Percentiles rank a stretch among this genome's conserved stretches.
These are phyloP conservation scores for Pulicaria dysenterica DNA, from an alignment of 129 eudicot genomes.

Conservation along the genomic window DNA sequence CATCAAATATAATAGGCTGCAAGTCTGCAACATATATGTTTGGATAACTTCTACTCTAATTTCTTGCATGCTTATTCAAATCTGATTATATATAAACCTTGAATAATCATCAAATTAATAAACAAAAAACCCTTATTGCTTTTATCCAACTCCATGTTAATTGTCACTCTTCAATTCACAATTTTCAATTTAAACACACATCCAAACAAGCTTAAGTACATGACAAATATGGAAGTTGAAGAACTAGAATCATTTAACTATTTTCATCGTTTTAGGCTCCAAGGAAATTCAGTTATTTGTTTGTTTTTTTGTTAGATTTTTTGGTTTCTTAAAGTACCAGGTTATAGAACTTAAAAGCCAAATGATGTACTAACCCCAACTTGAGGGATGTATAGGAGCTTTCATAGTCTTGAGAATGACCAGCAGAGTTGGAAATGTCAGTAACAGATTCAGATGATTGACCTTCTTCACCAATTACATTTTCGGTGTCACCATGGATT, in stretches of 20 bases:
- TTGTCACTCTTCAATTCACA: neutral
- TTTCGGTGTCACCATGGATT: slow-evolving; percentile 41
- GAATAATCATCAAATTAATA: neutral
- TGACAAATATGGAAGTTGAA: neutral
- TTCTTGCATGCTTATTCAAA: neutral
- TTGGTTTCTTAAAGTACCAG: neutral
- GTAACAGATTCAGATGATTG: slow-evolving; percentile 69
- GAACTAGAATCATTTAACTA: neutral
- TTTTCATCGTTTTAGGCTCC: neutral
- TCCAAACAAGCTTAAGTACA: neutral
- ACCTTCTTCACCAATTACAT: slow-evolving; percentile 57
- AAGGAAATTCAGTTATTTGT: neutral
- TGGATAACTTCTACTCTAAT: neutral
- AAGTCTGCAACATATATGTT: neutral
- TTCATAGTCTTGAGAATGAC: slow-evolving; percentile 65
- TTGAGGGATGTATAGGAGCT: slow-evolving; percentile 86
- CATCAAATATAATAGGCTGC: slow-evolving; percentile 1
- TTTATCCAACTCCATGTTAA: neutral
- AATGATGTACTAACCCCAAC: slow-evolving; percentile 67
- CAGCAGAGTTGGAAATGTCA: slow-evolving; percentile 51
- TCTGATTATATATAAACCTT: neutral
- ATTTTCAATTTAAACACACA: slow-evolving; percentile 10
- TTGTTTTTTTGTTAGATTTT: neutral
- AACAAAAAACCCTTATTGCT: neutral
- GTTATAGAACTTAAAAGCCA: neutral